These are phyloP conservation scores for Trametes meyenii DNA, from an alignment of 768 basidiomycete genomes.

Conservation along the genomic window DNA sequence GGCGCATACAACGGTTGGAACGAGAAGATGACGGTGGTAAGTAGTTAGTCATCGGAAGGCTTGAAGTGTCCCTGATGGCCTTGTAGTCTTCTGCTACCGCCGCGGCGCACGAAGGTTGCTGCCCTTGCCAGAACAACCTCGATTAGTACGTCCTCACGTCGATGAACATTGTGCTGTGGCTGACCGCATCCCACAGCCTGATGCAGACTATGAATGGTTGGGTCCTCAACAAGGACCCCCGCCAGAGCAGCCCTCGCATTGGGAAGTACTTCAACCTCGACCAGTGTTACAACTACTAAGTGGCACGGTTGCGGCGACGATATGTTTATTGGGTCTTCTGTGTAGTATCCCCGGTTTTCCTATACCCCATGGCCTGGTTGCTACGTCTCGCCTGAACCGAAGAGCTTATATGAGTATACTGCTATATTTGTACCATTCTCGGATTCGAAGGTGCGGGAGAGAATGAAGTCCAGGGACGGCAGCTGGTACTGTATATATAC, in stretches of 20 bases:
- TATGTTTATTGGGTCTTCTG: neutral
- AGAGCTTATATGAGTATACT: too few relatives aligned
- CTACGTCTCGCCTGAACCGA: too few relatives aligned
- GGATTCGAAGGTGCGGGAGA: too few relatives aligned
- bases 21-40: conserved; percentile 58
- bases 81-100: conserved; percentile 57
- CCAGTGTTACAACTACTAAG: conserved; percentile 31
- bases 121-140: conserved; percentile 79
- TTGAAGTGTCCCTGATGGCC: neutral
- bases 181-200: conserved; percentile 46
- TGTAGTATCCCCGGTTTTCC: too few relatives aligned
- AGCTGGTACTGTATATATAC: too few relatives aligned
- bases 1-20: conserved; percentile 83
- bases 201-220: conserved; percentile 76
- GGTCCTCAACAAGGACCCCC: conserved; percentile 60
- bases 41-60: conserved; percentile 22
- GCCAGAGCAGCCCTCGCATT: conserved; percentile 43
- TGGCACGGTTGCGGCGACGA: neutral
- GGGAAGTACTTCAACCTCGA: conserved; percentile 73
- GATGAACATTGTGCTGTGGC: neutral
- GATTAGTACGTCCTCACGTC: conserved; percentile 67
- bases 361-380: too few relatives aligned
- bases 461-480: too few relatives aligned
- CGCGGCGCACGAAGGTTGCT: conserved; percentile 56
- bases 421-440: too few relatives aligned